Evolutionary conservation across 768 basidiomycete species (phyloP).

Genomic region (Lentinula raphanica): DNA sequence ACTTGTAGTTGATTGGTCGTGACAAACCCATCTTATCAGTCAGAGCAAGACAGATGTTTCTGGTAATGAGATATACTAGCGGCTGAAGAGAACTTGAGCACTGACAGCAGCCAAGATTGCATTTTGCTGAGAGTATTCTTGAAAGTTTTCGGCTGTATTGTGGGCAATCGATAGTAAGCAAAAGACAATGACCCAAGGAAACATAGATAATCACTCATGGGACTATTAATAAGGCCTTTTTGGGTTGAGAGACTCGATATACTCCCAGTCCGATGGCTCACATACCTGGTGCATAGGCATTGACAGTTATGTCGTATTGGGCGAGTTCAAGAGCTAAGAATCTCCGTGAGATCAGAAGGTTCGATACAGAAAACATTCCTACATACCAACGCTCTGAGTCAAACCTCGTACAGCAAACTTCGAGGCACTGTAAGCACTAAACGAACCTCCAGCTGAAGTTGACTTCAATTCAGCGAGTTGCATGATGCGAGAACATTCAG

Average conservation of each 20-base stretch:
- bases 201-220: background rate
- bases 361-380: background rate
- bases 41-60: too few relatives aligned
- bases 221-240: background rate
- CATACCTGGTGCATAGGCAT: slow-evolving; percentile 21
- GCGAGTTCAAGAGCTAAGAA: slow-evolving; percentile 17
- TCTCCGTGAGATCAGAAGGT: background rate
- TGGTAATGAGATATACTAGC: too few relatives aligned
- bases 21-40: too few relatives aligned
- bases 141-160: background rate
- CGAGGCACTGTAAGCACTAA: slow-evolving; percentile 24
- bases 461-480: background rate
- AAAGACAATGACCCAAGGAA: background rate
- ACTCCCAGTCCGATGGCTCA: background rate
- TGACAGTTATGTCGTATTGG: slow-evolving; percentile 20
- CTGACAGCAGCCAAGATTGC: background rate
- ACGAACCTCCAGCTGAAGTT: background rate
- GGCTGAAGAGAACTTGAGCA: too few relatives aligned
- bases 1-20: too few relatives aligned
- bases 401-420: slow-evolving; percentile 38
- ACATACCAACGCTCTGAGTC: slow-evolving; percentile 33
- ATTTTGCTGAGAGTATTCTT: background rate
- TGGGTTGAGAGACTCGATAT: background rate
- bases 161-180: background rate
- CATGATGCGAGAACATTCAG: background rate